Conservation (phyloP, 306 rosid genomes). For the Prunus salicina region DNA sequence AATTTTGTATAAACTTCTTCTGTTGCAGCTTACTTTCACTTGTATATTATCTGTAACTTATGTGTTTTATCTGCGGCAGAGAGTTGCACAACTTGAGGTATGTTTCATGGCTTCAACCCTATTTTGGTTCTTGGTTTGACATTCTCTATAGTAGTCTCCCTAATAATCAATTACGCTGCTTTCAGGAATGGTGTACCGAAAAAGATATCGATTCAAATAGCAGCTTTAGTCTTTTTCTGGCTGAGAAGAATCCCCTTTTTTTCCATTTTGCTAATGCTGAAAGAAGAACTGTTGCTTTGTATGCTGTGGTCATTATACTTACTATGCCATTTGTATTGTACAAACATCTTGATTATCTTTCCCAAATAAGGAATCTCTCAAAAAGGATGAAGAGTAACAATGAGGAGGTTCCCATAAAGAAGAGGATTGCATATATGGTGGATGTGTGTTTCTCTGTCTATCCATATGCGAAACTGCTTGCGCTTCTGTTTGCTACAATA, state of each 20-base stretch:
- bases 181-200: constrained; percentile 53
- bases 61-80: constrained; percentile 47
- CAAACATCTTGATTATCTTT: constrained; percentile 74
- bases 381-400: constrained; percentile 56
- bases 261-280: constrained; percentile 30
- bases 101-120: neutral
- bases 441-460: constrained; percentile 92
- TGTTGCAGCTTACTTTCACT: constrained; percentile 59
- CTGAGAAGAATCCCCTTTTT: constrained; percentile 19
- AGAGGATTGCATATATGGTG: constrained; percentile 86
- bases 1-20: neutral
- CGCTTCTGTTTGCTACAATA: constrained; percentile 89
- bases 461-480: constrained; percentile 93
- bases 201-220: constrained; percentile 21
- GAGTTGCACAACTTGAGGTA: constrained; percentile 66
- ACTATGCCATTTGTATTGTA: constrained; percentile 63
- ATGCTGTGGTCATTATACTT: constrained; percentile 57
- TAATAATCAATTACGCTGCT: neutral
- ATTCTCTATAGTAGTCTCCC: neutral
- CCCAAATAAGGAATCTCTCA: constrained; percentile 50
- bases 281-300: constrained; percentile 68
- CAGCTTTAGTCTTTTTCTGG: constrained; percentile 21
- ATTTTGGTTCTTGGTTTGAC: neutral
- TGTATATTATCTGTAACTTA: constrained; percentile 51
- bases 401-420: constrained; percentile 84